Percentiles rank a stretch among this genome's conserved stretches.
phyloP scores from a whole-genome alignment of 495 filamentous ascomycete species.

The Bombardia bombarda region DNA sequence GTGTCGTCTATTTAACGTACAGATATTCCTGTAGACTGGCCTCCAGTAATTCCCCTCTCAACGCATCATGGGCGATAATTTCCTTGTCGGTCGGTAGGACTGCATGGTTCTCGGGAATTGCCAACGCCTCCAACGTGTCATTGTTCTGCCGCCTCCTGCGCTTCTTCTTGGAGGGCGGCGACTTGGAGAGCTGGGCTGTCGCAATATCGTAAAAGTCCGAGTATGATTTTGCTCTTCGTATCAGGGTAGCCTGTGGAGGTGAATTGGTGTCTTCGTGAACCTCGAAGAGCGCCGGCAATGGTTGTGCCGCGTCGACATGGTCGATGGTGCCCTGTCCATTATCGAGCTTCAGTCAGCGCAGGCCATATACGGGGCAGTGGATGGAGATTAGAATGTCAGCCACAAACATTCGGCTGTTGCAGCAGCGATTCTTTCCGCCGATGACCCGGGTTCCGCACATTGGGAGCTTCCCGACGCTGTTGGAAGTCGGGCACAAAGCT shows the following conservation, averaged over 20 bases:
- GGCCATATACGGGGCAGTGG: neutral
- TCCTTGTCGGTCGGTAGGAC: conserved; percentile 46
- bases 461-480: conserved; percentile 25
- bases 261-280: conserved; percentile 40
- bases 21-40: conserved; percentile 80
- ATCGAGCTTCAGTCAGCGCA: neutral
- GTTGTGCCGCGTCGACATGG: conserved; percentile 25
- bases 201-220: conserved; percentile 63
- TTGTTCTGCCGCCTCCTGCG: conserved; percentile 30
- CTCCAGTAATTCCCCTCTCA: conserved; percentile 62
- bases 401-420: conserved; percentile 57
- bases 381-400: neutral
- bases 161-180: conserved; percentile 36
- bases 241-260: conserved; percentile 55
- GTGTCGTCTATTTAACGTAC: conserved; percentile 33
- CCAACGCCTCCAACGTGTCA: conserved; percentile 32
- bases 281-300: conserved; percentile 41
- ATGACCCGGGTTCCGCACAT: conserved; percentile 36
- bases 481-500: conserved; percentile 51
- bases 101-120: conserved; percentile 42
- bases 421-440: conserved; percentile 56
- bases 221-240: conserved; percentile 64
- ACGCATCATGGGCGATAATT: conserved; percentile 50
- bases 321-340: conserved; percentile 27
- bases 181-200: conserved; percentile 44